Evolutionary conservation across 2,329 filamentous ascomycete species (phyloP), one percentile per base, ranked within the genome.

Genomic region (Exophiala viscosa): DNA sequence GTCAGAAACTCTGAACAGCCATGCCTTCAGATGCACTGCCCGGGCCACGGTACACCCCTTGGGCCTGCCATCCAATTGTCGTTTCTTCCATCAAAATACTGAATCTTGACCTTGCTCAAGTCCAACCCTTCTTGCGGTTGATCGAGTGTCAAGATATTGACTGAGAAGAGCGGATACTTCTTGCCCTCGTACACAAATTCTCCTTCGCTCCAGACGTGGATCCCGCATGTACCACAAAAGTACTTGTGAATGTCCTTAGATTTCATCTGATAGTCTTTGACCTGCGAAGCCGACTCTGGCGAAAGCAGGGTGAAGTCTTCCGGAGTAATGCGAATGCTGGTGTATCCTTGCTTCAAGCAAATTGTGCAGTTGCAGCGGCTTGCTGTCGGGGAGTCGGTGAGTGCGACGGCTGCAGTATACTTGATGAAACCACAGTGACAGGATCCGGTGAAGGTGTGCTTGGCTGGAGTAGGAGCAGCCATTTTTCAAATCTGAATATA

Each of bases 381-480:
- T 10, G 51, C 54, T 8, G 40, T 23, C n/a, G 45, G 52, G 9
- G 38, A 10, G 40, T 56, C 46, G 45, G 38, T 52, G 28, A 51
- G 28, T 13, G 55, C 13, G 3, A 61, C 28, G 14, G 71, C 73
- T 42, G 74, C 76, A 32, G 70, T 71, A 74, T 76, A 82, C 60
- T 77, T 70, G 45, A 73, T 75, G 62, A 77, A 68, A 59, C 77
- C 76, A 65, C 79, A 81, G 62, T 80, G 77, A 71, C 79, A 82
- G 34, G 73, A 70, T 63, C 77, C 79, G 33, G 69, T 66, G 64
- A 74, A 75, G 43, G 67, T 70, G 39, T 41, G 35, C 28, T 56
- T 51, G 2, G 6, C 18, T 15, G 17, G 15, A 18, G 38, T 40
- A 17, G n/a, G 14, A 17, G 38, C 17, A 15, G 38, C 11, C 38